Evolutionary conservation across 1,284 basidiomycete genomes (phyloP).

Genomic region (Earliella scabrosa): DNA sequence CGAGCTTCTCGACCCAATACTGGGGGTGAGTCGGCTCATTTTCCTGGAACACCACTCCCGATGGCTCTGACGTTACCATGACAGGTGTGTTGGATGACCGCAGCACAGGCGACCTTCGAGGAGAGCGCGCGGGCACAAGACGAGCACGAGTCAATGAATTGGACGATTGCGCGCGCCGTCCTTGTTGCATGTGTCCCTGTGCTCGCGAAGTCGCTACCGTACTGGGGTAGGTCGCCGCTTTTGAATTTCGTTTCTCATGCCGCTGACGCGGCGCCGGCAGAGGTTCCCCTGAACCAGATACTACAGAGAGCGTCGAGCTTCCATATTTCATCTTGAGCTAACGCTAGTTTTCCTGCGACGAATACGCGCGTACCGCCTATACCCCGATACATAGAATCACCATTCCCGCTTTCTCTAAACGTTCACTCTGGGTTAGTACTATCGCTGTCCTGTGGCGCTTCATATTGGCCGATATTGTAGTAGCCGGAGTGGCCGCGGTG

Average conservation of each 20-base stretch:
- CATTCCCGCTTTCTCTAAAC: too few species aligned
- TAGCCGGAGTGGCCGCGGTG: too few species aligned
- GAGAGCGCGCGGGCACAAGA: conserved; percentile 2
- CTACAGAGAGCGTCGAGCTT: neutral
- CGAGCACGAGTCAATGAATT: neutral
- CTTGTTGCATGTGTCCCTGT: conserved; percentile 1
- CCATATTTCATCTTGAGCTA: neutral
- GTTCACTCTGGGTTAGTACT: too few species aligned
- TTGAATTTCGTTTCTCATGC: neutral
- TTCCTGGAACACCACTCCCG: neutral
- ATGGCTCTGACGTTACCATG: too few species aligned
- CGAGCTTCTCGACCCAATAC: conserved; percentile 1
- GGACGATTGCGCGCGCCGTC: conserved; percentile 1
- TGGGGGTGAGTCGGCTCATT: conserved; percentile 1
- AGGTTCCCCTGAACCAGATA: neutral
- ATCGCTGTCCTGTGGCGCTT: too few species aligned
- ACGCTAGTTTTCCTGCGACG: too few species aligned
- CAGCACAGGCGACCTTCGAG: neutral
- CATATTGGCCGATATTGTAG: too few species aligned
- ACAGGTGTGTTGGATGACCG: neutral
- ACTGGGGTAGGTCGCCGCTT: neutral
- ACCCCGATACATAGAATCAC: too few species aligned
- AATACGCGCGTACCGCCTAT: too few species aligned
- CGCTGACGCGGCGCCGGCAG: too few species aligned
- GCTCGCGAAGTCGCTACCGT: neutral